Evolutionary conservation across 2,329 filamentous ascomycete genomes (phyloP).

Genomic region (Fusarium sp.): DNA sequence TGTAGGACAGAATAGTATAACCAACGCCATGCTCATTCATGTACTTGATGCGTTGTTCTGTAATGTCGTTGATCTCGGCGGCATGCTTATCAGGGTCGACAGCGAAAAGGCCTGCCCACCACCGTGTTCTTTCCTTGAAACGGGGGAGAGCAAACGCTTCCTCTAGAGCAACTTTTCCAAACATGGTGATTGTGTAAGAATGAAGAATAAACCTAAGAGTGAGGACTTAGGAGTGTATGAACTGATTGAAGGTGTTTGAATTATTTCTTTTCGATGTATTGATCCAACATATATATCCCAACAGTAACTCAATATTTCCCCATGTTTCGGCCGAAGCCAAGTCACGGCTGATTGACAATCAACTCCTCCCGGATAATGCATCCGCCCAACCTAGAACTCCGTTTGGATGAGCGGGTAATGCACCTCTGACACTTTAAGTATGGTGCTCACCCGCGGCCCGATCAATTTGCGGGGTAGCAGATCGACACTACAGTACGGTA

Average conservation of each 20-base stretch:
- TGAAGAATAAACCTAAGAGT: neutral
- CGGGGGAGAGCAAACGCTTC: constrained; percentile 74
- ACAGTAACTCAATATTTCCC: neutral
- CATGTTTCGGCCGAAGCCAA: too few relatives aligned
- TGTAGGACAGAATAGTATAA: constrained; percentile 65
- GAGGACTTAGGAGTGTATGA: neutral
- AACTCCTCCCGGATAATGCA: constrained; percentile 27
- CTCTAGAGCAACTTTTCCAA: constrained; percentile 74
- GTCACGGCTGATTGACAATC: neutral
- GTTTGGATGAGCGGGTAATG: constrained; percentile 32
- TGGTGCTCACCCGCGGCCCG: constrained; percentile 21
- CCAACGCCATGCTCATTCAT: constrained; percentile 64
- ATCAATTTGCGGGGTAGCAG: constrained; percentile 28
- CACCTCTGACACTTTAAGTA: constrained; percentile 1
- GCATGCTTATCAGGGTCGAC: constrained; percentile 72
- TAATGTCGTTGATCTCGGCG: constrained; percentile 65
- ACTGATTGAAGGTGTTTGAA: neutral
- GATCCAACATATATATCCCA: constrained; percentile 17
- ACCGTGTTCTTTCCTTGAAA: constrained; percentile 70
- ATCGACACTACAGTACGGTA: constrained; percentile 9
- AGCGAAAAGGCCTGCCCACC: constrained; percentile 74
- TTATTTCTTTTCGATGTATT: neutral
- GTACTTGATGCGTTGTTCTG: constrained; percentile 59
- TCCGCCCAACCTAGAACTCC: constrained; percentile 5
- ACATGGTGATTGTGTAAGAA: constrained; percentile 57